Conservation (phyloP, 2,329 filamentous ascomycete genomes). For the Ustulina deusta region DNA sequence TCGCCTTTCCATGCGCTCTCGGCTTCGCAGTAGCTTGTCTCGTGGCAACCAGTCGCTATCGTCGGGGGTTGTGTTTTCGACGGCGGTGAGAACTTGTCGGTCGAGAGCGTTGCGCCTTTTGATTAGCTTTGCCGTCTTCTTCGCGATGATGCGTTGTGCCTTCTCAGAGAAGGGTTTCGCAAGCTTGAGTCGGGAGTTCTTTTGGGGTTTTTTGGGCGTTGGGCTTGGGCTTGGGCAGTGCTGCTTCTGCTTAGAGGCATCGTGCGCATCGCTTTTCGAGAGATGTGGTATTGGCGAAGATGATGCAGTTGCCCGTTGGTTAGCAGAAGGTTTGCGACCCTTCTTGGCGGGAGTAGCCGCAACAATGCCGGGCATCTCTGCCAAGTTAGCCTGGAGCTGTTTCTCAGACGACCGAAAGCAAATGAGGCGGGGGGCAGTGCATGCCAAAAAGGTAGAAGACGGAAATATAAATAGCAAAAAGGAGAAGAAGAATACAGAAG, state of each 20-base stretch:
- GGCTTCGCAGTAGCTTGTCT: slow-evolving; percentile 35
- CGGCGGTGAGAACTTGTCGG: slow-evolving; percentile 34
- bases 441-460: background rate
- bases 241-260: slow-evolving; percentile 18
- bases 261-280: background rate
- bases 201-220: slow-evolving; percentile 4
- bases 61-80: slow-evolving; percentile 21
- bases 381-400: background rate
- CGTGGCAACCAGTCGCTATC: slow-evolving; percentile 34
- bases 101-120: slow-evolving; percentile 41
- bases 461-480: background rate
- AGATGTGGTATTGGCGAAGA: background rate
- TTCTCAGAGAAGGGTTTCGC: slow-evolving; percentile 36
- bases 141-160: slow-evolving; percentile 29
- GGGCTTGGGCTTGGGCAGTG: slow-evolving; percentile 1
- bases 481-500: background rate
- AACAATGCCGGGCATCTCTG: slow-evolving; percentile 12
- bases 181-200: slow-evolving; percentile 25
- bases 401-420: background rate
- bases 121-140: slow-evolving; percentile 40
- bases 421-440: background rate
- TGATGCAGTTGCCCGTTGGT: slow-evolving; percentile 2
- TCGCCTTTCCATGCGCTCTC: slow-evolving; percentile 30
- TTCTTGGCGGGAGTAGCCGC: too few species aligned
- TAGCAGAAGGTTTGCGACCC: background rate